phyloP scores from a whole-genome alignment of 768 basidiomycete species.

The Trametes cingulata region DNA sequence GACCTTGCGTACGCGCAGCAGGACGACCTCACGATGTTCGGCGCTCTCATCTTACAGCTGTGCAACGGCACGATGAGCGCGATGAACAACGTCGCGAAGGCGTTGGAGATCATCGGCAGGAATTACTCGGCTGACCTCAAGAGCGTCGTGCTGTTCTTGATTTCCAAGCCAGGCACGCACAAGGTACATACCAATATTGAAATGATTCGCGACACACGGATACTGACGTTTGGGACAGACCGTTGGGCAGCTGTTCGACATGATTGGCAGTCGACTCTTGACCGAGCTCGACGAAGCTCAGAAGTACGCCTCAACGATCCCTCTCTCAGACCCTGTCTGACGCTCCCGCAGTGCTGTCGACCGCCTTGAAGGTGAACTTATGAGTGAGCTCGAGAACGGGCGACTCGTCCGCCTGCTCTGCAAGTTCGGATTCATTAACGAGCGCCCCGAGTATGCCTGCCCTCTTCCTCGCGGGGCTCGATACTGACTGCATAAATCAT shows the following conservation, averaged over 20 bases:
- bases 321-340: not conserved
- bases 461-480: not conserved
- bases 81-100: slow-evolving; percentile 64
- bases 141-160: slow-evolving; percentile 73
- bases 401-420: slow-evolving; percentile 84
- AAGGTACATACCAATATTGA: slow-evolving; percentile 46
- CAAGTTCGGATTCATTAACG: slow-evolving; percentile 98
- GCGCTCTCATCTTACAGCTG: slow-evolving; percentile 77
- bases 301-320: slow-evolving; percentile 47
- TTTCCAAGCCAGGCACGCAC: slow-evolving; percentile 66
- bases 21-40: slow-evolving; percentile 88
- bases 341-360: slow-evolving; percentile 64
- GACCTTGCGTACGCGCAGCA: slow-evolving; percentile 68
- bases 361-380: slow-evolving; percentile 77
- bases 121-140: slow-evolving; percentile 83
- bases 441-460: slow-evolving; percentile 90
- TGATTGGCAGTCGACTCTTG: slow-evolving; percentile 68
- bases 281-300: slow-evolving; percentile 87
- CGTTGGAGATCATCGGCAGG: slow-evolving; percentile 69
- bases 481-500: not conserved
- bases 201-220: not conserved
- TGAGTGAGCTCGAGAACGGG: slow-evolving; percentile 92
- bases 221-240: slow-evolving; percentile 43
- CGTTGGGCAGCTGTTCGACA: slow-evolving; percentile 79
- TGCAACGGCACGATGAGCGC: slow-evolving; percentile 69